These are phyloP conservation scores for Viola pubescens DNA, from an alignment of 441 rosid species.

Conservation along the genomic window DNA sequence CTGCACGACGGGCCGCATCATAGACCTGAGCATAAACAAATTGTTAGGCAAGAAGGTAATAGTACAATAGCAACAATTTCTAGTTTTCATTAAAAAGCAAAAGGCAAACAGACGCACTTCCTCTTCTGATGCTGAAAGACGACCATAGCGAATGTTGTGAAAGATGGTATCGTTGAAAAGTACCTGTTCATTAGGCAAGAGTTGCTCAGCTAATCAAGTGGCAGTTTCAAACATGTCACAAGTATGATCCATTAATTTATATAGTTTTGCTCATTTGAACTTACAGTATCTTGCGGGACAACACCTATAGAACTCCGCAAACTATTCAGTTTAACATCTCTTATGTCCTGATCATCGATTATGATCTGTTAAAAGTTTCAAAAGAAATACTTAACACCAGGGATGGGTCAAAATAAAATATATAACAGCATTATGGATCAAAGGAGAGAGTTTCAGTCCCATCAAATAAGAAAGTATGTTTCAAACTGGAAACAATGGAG, in stretches of 20 bases:
- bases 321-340: slow-evolving; percentile 68
- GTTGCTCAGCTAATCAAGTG: slow-evolving; percentile 16
- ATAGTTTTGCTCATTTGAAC: slow-evolving; percentile 17
- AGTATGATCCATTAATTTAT: not conserved
- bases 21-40: slow-evolving; percentile 46
- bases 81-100: not conserved
- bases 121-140: slow-evolving; percentile 85
- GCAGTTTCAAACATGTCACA: slow-evolving; percentile 20
- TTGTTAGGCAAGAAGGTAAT: not conserved
- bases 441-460: slow-evolving; percentile 3
- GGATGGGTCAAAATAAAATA: not conserved
- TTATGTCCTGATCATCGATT: slow-evolving; percentile 86
- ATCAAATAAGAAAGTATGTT: not conserved
- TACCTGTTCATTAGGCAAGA: slow-evolving; percentile 46
- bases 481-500: not conserved
- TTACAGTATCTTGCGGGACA: slow-evolving; percentile 98
- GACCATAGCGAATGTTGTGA: slow-evolving; percentile 92
- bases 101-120: slow-evolving; percentile 43
- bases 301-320: slow-evolving; percentile 74
- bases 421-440: not conserved
- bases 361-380: slow-evolving; percentile 39
- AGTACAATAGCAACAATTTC: slow-evolving; percentile 3
- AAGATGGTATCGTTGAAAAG: slow-evolving; percentile 93
- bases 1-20: slow-evolving; percentile 90
- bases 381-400: slow-evolving; percentile 1